Conservation (phyloP, 495 filamentous ascomycete genomes). For the Hypoxylon trugodes region DNA sequence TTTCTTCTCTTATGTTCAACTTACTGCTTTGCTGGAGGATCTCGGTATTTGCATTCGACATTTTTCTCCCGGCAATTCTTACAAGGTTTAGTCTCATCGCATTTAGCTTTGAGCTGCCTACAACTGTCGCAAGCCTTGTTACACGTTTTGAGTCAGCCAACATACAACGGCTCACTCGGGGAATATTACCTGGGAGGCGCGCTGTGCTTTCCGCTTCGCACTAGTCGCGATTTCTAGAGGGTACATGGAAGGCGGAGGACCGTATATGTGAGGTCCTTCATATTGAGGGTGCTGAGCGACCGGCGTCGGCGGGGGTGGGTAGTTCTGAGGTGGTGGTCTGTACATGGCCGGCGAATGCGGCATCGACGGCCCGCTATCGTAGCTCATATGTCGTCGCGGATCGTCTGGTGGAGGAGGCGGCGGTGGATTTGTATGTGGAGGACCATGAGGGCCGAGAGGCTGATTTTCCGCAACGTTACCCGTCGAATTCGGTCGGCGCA, state of each 20-base stretch:
- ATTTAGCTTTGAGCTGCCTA: constrained; percentile 74
- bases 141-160: constrained; percentile 38
- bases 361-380: constrained; percentile 51
- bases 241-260: constrained; percentile 45
- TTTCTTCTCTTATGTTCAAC: constrained; percentile 29
- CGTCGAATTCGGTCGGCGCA: constrained; percentile 56
- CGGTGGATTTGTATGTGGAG: constrained; percentile 38
- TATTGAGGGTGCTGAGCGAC: constrained; percentile 53
- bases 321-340: constrained; percentile 48
- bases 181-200: constrained; percentile 58
- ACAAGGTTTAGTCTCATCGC: constrained; percentile 71
- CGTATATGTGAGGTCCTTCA: constrained; percentile 49
- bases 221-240: constrained; percentile 56
- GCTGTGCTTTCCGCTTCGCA: constrained; percentile 59
- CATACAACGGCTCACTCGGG: neutral
- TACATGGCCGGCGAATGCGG: constrained; percentile 53
- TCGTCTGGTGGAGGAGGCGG: constrained; percentile 48
- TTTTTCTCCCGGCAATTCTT: constrained; percentile 65
- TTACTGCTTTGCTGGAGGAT: constrained; percentile 73
- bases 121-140: constrained; percentile 73
- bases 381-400: constrained; percentile 57
- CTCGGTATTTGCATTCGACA: constrained; percentile 69
- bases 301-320: constrained; percentile 55
- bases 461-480: constrained; percentile 50
- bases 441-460: constrained; percentile 48